These are phyloP conservation scores for Phragmites australis DNA, from an alignment of 176 grass and related monocot genomes.

Conservation along the genomic window DNA sequence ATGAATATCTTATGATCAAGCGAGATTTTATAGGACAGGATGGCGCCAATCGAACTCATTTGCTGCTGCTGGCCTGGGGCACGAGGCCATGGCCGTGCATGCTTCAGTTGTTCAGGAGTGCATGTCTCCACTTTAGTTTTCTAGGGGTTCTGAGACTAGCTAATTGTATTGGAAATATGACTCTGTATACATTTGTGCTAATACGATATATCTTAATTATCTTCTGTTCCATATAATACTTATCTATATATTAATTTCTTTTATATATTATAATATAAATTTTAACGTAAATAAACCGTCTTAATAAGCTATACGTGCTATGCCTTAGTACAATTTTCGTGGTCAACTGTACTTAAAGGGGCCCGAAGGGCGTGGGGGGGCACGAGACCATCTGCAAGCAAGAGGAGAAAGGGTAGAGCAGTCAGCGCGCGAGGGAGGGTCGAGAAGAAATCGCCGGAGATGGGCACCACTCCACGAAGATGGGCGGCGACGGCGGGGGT, in stretches of 20 bases:
- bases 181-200: no score
- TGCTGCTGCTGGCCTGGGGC: not conserved
- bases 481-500: not conserved
- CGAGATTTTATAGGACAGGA: not conserved
- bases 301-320: no score
- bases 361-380: not conserved
- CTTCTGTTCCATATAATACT: no score
- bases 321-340: no score
- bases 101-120: slow-evolving; percentile 2
- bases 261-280: no score
- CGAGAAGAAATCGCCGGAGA: not conserved
- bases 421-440: not conserved
- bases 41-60: not conserved
- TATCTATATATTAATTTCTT: no score
- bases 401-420: not conserved
- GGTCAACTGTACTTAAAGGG: not conserved
- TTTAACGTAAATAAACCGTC: no score
- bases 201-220: no score
- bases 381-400: not conserved
- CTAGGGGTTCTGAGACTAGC: not conserved
- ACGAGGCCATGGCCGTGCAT: not conserved
- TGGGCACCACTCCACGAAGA: slow-evolving; percentile 1
- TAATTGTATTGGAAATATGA: no score
- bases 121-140: not conserved
- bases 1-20: no score